Conservation (phyloP, 2,329 filamentous ascomycete genomes). For the Phialophora macrospora region DNA sequence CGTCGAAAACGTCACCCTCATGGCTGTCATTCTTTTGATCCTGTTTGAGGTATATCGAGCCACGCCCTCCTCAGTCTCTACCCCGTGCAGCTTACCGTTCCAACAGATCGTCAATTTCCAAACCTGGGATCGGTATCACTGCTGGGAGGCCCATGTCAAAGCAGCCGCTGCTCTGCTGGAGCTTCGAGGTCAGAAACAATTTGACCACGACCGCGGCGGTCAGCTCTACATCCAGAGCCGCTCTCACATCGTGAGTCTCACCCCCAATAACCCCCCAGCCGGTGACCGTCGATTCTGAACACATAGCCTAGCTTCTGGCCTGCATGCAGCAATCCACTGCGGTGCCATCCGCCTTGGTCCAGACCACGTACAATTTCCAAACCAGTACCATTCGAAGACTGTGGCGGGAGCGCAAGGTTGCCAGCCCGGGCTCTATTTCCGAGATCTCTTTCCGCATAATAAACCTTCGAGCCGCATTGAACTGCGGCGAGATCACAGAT, state of each 20-base stretch:
- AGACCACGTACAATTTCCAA: constrained; percentile 18
- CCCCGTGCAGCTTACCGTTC: background rate
- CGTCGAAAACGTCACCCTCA: constrained; percentile 47
- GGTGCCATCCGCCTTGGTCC: constrained; percentile 18
- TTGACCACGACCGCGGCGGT: constrained; percentile 22
- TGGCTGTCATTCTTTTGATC: constrained; percentile 46
- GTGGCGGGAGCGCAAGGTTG: constrained; percentile 19
- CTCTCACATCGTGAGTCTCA: constrained; percentile 31
- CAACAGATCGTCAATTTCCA: constrained; percentile 21
- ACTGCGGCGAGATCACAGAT: constrained; percentile 4
- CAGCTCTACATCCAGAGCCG: constrained; percentile 36
- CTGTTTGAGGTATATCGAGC: constrained; percentile 43
- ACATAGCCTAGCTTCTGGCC: constrained; percentile 12
- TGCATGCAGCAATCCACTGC: constrained; percentile 22
- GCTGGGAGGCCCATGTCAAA: constrained; percentile 26
- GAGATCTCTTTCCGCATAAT: constrained; percentile 24
- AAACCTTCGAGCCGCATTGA: constrained; percentile 22
- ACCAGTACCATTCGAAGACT: constrained; percentile 13
- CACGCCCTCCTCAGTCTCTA: background rate
- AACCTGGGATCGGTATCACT: constrained; percentile 20
- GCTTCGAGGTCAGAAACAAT: constrained; percentile 33
- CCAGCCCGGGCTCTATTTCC: constrained; percentile 22
- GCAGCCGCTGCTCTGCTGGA: constrained; percentile 35
- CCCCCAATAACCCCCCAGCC: background rate
- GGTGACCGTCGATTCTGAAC: background rate